Evolutionary conservation across 495 filamentous ascomycete species (phyloP).

Genomic region (Podospora pseudocomata): DNA sequence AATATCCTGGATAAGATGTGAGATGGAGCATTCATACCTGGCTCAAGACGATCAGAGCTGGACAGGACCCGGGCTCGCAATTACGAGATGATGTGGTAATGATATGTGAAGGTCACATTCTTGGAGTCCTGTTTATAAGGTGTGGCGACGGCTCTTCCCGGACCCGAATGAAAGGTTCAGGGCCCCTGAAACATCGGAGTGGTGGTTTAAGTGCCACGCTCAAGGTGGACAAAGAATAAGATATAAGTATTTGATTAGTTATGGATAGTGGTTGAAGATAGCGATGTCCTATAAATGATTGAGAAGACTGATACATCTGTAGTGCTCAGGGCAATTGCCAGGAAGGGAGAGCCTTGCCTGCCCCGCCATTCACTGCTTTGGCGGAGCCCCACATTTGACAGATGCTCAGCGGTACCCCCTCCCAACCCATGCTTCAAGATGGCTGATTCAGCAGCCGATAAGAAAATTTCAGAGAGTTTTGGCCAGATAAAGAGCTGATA

Average conservation of each 20-base stretch:
- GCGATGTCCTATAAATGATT: too few species aligned
- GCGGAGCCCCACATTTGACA: constrained; percentile 1
- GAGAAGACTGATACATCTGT: too few species aligned
- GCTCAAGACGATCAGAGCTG: background rate
- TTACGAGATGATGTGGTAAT: background rate
- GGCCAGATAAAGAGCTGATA: background rate
- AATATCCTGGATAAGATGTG: too few species aligned
- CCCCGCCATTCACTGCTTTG: background rate
- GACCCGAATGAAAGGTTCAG: background rate
- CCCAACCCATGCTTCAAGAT: background rate
- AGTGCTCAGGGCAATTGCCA: background rate
- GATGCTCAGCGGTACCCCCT: background rate
- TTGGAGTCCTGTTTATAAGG: background rate
- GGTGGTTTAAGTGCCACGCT: too few species aligned
- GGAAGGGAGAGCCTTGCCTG: background rate
- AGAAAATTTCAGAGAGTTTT: background rate
- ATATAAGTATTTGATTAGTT: too few species aligned
- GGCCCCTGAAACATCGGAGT: too few species aligned
- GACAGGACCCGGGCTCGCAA: background rate
- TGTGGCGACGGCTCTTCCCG: constrained; percentile 2
- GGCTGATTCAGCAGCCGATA: background rate
- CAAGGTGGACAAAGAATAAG: too few species aligned
- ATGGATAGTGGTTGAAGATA: background rate
- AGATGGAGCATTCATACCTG: background rate
- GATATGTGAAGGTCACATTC: background rate